Evolutionary conservation across 2,329 filamentous ascomycete species (phyloP).

Genomic region (Fusarium gaditjirri): DNA sequence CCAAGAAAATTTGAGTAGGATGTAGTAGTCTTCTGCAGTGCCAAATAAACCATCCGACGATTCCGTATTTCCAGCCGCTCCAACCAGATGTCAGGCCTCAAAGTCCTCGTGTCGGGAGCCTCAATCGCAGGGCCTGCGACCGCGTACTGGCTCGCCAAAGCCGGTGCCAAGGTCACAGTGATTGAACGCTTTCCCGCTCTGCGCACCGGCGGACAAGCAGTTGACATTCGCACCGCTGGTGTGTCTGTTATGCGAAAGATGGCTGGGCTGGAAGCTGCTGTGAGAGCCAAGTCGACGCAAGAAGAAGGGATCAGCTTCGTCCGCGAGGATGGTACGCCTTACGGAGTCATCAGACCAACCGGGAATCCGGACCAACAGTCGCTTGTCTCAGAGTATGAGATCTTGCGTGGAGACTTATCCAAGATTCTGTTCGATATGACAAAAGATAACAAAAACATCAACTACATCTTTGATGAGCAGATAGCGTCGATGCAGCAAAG

Average conservation of each 20-base stretch:
- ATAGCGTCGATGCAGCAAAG: conserved; percentile 10
- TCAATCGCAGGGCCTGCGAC: conserved; percentile 48
- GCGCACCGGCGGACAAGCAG: conserved; percentile 50
- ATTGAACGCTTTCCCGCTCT: conserved; percentile 52
- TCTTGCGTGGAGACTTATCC: conserved; percentile 15
- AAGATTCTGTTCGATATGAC: conserved; percentile 11
- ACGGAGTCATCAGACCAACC: conserved; percentile 6
- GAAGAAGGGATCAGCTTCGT: conserved; percentile 23
- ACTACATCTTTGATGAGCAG: conserved; percentile 18
- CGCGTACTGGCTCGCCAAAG: conserved; percentile 46
- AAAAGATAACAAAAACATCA: conserved; percentile 6
- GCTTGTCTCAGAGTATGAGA: conserved; percentile 20
- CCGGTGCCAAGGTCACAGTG: conserved; percentile 50
- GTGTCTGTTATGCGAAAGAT: conserved; percentile 53
- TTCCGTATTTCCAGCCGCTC: neutral
- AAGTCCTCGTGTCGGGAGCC: conserved; percentile 47
- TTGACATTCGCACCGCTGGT: conserved; percentile 52
- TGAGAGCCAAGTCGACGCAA: conserved; percentile 6
- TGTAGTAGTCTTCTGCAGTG: neutral
- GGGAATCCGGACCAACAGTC: conserved; percentile 19
- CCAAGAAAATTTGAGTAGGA: neutral
- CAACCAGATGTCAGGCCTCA: conserved; percentile 30
- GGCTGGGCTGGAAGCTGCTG: conserved; percentile 46
- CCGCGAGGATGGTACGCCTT: neutral
- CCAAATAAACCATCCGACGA: neutral